Percentiles rank a stretch among this genome's conserved stretches.
Evolutionary conservation across 2,329 filamentous ascomycete species (phyloP).

Genomic region (Aspergillus clavatus): DNA sequence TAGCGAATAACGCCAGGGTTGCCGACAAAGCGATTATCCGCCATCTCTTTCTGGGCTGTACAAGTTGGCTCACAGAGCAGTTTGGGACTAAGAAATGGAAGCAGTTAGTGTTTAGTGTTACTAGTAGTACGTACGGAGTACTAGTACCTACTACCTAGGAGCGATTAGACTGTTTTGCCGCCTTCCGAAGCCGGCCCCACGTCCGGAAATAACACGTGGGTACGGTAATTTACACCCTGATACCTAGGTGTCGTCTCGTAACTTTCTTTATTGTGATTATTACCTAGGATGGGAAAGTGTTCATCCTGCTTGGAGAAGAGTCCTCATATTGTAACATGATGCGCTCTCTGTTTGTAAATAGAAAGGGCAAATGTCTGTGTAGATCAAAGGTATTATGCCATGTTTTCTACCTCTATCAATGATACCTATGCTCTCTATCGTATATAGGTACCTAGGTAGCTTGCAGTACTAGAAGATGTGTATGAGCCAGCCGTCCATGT

Average conservation of each 20-base stretch:
- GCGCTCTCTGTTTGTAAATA: too few species aligned
- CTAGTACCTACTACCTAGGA: background rate
- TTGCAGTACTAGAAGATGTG: background rate
- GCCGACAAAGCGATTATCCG: conserved; percentile 29
- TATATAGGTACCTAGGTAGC: too few species aligned
- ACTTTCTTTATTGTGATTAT: too few species aligned
- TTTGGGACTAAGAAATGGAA: too few species aligned
- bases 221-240: background rate
- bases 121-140: background rate
- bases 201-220: background rate
- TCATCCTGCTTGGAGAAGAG: background rate
- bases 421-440: too few species aligned
- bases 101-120: too few species aligned
- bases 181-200: conserved; percentile 21
- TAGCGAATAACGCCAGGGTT: conserved; percentile 15
- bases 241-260: too few species aligned
- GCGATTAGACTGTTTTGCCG: conserved; percentile 15
- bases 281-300: background rate
- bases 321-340: too few species aligned
- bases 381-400: too few species aligned
- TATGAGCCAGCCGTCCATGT: background rate
- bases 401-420: too few species aligned
- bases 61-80: too few species aligned
- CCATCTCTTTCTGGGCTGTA: background rate
- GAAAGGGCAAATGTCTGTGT: too few species aligned